phyloP scores from a whole-genome alignment of 2,329 filamentous ascomycete genomes.

The Alternaria burnsii region DNA sequence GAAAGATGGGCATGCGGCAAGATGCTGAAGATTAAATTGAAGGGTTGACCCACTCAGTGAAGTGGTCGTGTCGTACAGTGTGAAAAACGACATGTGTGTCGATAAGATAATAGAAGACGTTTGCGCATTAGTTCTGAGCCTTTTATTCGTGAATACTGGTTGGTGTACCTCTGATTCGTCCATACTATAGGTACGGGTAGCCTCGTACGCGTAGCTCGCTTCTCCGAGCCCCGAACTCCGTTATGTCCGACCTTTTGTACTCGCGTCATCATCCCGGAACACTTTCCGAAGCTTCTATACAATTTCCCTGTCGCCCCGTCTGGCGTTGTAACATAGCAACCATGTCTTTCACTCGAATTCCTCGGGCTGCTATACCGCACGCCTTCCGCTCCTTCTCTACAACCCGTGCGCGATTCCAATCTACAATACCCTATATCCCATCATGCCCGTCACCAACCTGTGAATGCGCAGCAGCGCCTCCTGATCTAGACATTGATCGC shows the following conservation, averaged over 20 bases:
- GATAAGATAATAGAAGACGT: conserved; percentile 1
- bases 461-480: conserved; percentile 72
- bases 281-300: conserved; percentile 7
- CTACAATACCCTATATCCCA: conserved; percentile 34
- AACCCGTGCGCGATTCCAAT: conserved; percentile 10
- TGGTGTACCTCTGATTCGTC: background rate
- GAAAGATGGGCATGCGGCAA: background rate
- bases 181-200: background rate
- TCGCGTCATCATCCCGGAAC: conserved; percentile 14
- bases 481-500: conserved; percentile 77
- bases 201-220: background rate
- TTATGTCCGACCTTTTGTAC: conserved; percentile 5
- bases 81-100: background rate
- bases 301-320: background rate
- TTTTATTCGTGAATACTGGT: background rate
- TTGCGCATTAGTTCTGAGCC: background rate
- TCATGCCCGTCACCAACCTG: conserved; percentile 80
- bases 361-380: conserved; percentile 1
- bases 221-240: background rate
- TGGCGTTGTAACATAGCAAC: background rate
- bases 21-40: conserved; percentile 1
- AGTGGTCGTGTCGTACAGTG: background rate
- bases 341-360: conserved; percentile 10
- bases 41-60: background rate
- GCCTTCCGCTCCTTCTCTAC: conserved; percentile 16